phyloP scores from a whole-genome alignment of 495 filamentous ascomycete genomes.

The Penicillium argentinense region DNA sequence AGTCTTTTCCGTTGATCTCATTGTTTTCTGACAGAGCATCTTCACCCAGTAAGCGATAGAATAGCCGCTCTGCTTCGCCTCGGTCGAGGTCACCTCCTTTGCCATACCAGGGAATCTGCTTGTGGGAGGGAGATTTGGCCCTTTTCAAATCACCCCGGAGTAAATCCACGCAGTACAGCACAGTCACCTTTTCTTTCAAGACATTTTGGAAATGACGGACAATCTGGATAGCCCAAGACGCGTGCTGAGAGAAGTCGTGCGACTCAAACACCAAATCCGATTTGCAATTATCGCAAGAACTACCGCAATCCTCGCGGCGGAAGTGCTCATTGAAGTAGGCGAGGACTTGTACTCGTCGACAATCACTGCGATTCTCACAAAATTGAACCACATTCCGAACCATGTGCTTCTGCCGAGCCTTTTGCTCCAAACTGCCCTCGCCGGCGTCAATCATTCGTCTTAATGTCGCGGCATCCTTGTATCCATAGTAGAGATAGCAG shows the following conservation, averaged over 20 bases:
- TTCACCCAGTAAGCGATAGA: constrained; percentile 61
- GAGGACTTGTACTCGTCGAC: constrained; percentile 83
- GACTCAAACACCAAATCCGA: constrained; percentile 64
- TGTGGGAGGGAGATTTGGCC: constrained; percentile 46
- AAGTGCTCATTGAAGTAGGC: constrained; percentile 90
- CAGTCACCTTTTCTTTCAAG: constrained; percentile 45
- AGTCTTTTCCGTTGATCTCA: constrained; percentile 56
- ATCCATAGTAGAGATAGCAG: constrained; percentile 87
- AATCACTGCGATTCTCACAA: constrained; percentile 84
- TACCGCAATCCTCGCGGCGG: constrained; percentile 63
- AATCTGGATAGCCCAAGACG: constrained; percentile 62
- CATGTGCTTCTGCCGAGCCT: constrained; percentile 80
- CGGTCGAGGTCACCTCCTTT: constrained; percentile 56
- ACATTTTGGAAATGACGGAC: constrained; percentile 57
- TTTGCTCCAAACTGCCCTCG: constrained; percentile 73
- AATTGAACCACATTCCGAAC: constrained; percentile 78
- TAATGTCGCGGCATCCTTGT: constrained; percentile 62
- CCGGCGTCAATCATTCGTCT: constrained; percentile 77
- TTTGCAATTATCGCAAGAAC: constrained; percentile 83
- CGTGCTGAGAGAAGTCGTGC: constrained; percentile 75
- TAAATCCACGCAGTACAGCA: constrained; percentile 57
- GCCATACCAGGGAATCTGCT: constrained; percentile 52
- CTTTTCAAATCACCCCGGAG: constrained; percentile 58
- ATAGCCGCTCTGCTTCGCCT: constrained; percentile 63
- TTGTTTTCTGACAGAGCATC: constrained; percentile 60